Percentiles rank a stretch among this genome's conserved stretches.
phyloP scores from a whole-genome alignment of 202 grass and related monocot species.

The Dendrocalamus latiflorus region DNA sequence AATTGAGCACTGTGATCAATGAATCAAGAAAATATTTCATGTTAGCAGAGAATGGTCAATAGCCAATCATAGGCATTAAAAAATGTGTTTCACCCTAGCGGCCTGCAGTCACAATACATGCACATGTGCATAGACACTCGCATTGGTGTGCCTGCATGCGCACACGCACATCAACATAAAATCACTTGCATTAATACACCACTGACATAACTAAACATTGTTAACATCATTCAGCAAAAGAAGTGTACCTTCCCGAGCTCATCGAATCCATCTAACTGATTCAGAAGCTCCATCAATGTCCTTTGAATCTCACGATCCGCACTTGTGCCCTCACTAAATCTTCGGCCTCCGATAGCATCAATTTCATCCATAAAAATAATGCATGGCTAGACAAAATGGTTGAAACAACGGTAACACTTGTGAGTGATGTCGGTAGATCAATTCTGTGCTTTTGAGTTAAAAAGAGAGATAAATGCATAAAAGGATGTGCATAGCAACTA shows the following conservation, averaged over 20 bases:
- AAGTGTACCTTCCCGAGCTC: constrained; percentile 79
- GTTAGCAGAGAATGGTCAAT: background rate
- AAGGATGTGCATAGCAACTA: background rate
- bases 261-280: constrained; percentile 94
- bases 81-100: background rate
- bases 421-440: background rate
- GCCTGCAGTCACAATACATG: too few species aligned
- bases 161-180: background rate
- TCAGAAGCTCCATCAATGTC: constrained; percentile 94
- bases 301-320: constrained; percentile 92
- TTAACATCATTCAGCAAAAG: background rate
- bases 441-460: background rate
- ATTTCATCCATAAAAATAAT: constrained; percentile 99
- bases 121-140: too few species aligned
- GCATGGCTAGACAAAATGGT: constrained; percentile 58
- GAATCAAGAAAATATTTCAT: background rate
- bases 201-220: background rate
- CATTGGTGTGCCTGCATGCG: background rate
- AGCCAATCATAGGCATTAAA: background rate
- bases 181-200: background rate
- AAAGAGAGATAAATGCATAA: background rate
- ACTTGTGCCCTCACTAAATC: constrained; percentile 95
- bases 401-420: background rate
- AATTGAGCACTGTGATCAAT: background rate
- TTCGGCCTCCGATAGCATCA: constrained; percentile 87